phyloP scores from a whole-genome alignment of 2,329 filamentous ascomycete species.

The Exophiala mesophila region DNA sequence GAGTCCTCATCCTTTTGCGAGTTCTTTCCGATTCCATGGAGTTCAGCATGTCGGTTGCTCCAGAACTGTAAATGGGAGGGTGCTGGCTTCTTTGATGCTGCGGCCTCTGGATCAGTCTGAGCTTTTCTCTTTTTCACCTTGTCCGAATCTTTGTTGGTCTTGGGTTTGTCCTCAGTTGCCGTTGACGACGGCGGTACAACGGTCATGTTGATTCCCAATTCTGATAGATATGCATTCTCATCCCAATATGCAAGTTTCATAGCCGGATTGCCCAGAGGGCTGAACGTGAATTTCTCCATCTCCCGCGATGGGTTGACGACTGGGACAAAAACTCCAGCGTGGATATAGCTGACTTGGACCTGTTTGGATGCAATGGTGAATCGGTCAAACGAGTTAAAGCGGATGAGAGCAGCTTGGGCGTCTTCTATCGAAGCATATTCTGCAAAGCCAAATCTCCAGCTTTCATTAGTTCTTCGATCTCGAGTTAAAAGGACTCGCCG shows the following conservation, averaged over 20 bases:
- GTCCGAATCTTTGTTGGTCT: conserved; percentile 35
- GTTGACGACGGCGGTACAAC: conserved; percentile 20
- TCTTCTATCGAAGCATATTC: conserved; percentile 75
- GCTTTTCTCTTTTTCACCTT: conserved; percentile 46
- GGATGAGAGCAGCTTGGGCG: conserved; percentile 66
- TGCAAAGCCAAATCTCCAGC: conserved; percentile 76
- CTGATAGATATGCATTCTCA: conserved; percentile 64
- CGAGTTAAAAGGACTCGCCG: conserved; percentile 72
- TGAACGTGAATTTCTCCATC: conserved; percentile 62
- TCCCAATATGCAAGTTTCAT: conserved; percentile 73
- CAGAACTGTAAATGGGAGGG: conserved; percentile 66
- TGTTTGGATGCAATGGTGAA: conserved; percentile 73
- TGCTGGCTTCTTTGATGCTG: conserved; percentile 46
- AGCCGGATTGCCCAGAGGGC: conserved; percentile 62
- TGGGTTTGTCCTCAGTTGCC: conserved; percentile 27
- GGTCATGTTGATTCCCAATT: conserved; percentile 54
- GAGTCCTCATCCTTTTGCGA: conserved; percentile 20
- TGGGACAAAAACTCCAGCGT: conserved; percentile 78
- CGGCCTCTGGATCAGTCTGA: conserved; percentile 32
- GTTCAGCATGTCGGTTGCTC: conserved; percentile 64
- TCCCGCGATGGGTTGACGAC: conserved; percentile 57
- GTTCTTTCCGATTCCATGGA: conserved; percentile 50
- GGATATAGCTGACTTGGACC: conserved; percentile 68
- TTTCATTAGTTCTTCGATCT: conserved; percentile 65
- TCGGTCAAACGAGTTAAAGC: conserved; percentile 65